Base-by-base conservation (phyloP, 225 moss, liverwort and hornwort species). In the Marchantia paleacea region DNA sequence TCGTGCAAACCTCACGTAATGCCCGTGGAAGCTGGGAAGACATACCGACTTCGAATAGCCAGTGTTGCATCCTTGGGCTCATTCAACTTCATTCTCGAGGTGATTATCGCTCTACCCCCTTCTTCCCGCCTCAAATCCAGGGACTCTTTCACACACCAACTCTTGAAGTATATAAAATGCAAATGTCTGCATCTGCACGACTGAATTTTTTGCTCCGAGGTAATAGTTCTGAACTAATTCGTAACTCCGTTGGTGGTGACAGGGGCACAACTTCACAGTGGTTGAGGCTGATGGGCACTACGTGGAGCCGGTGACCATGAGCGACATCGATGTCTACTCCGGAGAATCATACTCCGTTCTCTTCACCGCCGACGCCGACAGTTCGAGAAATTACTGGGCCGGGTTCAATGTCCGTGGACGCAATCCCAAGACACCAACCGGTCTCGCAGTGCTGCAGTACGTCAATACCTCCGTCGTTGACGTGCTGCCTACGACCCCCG, bases 21-120 rank as follows among this genome's bases (percentile, higher is more conserved):
- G 75, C 62, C 62, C 10, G 96, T 96, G 26, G 82, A 89, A 25
- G 81, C 90, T 13, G 88, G 88, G 26, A 86, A 88, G 53, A 94
- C 89, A 0, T 96, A 94, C 83, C 89, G 96, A 1, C 84, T 96
- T 57, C 91, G 96, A 19, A 87, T 95, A 11, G 91, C 84, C 52
- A 95, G 88, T 16, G 93, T 91, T 6, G 86, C 94, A 0, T 89
- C 94, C 6, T 70, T 95, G 69, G 87, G 87, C 11, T 80, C 91
- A 0, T 84, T 95, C 66, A 95, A 95, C 77, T 93, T 95, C 85
- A 87, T 89, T 78, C 83, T 95, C 47, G 94, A 95, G 94, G 94
- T 92, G 61, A 79, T 2, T 39, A 5, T 39, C 39, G 39, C 39
- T 39, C 39, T 39, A n/a, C 39, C 5, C 39, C 39, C 3, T 2